Percentiles rank a stretch among this genome's conserved stretches.
Conservation (phyloP, 1,284 basidiomycete genomes). For the Porodaedalea pini region DNA sequence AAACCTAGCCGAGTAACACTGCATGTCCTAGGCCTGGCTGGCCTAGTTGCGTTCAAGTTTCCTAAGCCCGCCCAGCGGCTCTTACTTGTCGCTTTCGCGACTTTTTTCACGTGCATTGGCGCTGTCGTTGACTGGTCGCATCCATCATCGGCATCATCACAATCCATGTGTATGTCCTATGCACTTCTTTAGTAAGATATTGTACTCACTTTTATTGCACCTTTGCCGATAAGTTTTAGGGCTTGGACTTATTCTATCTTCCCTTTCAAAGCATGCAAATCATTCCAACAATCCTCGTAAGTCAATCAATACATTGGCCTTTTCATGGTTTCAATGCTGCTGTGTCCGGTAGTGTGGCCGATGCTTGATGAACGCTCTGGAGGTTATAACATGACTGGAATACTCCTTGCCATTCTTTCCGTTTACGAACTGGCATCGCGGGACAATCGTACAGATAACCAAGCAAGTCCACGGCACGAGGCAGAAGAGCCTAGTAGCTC, state of each 20-base stretch:
- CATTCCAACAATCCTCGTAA: slow-evolving; percentile 78
- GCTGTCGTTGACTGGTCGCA: slow-evolving; percentile 56
- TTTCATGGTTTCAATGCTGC: neutral
- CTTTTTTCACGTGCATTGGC: slow-evolving; percentile 46
- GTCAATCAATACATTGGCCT: too few species aligned
- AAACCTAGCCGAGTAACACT: slow-evolving; percentile 46
- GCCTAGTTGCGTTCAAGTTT: slow-evolving; percentile 58
- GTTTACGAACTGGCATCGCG: slow-evolving; percentile 31
- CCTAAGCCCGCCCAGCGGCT: slow-evolving; percentile 55
- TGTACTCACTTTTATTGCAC: neutral
- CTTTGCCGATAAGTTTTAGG: slow-evolving; percentile 48
- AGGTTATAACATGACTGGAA: slow-evolving; percentile 63
- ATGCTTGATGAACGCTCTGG: slow-evolving; percentile 65
- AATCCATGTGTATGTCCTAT: slow-evolving; percentile 52
- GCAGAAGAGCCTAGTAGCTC: neutral
- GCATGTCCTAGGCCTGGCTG: slow-evolving; percentile 50
- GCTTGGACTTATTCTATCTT: slow-evolving; percentile 65
- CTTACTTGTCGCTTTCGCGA: slow-evolving; percentile 54
- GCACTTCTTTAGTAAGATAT: neutral
- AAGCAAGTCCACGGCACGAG: neutral
- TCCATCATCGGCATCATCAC: slow-evolving; percentile 37
- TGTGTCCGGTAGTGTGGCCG: slow-evolving; percentile 64
- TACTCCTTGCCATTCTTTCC: slow-evolving; percentile 33
- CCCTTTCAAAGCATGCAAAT: slow-evolving; percentile 76
- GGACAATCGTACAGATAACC: slow-evolving; percentile 20